Percentiles rank a stretch among this genome's conserved stretches.
Conservation (phyloP, 768 basidiomycete genomes). For the Leccinum rimulosum region DNA sequence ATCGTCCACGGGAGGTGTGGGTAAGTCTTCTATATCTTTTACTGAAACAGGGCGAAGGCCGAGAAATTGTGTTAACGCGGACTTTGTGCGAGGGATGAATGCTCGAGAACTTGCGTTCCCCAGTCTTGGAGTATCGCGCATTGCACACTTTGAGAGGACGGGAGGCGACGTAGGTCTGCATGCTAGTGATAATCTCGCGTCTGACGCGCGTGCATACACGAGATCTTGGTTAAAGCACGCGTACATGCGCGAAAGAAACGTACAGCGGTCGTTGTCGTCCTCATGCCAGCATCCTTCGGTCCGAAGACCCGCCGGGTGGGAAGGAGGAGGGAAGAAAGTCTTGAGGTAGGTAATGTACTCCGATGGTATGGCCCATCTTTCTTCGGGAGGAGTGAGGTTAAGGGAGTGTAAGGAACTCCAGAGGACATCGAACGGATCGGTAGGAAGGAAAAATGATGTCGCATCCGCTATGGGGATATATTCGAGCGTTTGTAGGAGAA, state of each 20-base stretch:
- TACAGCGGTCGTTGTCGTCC: constrained; percentile 35
- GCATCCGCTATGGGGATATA: constrained; percentile 49
- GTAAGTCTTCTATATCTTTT: constrained; percentile 32
- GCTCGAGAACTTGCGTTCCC: constrained; percentile 30
- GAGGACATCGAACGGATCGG: constrained; percentile 53
- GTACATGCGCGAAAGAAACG: constrained; percentile 22
- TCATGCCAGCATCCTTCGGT: constrained; percentile 37
- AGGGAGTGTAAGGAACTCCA: constrained; percentile 33
- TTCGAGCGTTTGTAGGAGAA: constrained; percentile 39
- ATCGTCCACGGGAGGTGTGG: constrained; percentile 32
- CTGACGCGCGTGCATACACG: constrained; percentile 18
- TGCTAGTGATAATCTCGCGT: constrained; percentile 18
- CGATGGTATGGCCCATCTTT: constrained; percentile 39
- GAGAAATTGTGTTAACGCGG: constrained; percentile 22
- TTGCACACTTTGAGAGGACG: constrained; percentile 43
- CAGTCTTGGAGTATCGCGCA: constrained; percentile 44
- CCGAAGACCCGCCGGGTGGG: constrained; percentile 25
- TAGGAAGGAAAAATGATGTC: constrained; percentile 48
- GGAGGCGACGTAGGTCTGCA: constrained; percentile 42
- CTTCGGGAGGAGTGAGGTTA: constrained; percentile 38
- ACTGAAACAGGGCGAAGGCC: constrained; percentile 26
- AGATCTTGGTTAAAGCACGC: constrained; percentile 2
- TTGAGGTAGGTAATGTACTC: constrained; percentile 21
- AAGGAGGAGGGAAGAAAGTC: constrained; percentile 13
- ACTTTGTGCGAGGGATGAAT: constrained; percentile 25